Evolutionary conservation across 768 basidiomycete genomes (phyloP), one percentile per base, ranked within the genome.

Genomic region (Tricholoma flavovirens): DNA sequence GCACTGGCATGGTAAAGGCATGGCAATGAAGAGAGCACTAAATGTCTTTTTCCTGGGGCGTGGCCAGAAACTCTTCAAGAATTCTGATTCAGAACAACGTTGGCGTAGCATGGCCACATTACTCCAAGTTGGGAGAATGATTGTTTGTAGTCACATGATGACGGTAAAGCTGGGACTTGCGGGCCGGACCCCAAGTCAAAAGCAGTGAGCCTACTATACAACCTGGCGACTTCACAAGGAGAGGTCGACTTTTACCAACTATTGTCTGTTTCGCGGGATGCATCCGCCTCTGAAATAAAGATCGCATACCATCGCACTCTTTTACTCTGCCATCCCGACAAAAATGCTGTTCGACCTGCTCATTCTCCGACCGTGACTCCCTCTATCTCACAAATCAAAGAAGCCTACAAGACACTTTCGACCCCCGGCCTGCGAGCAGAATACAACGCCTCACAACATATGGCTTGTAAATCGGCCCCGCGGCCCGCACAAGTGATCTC

Each of bases 401-500:
- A 85, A 49, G 90, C 91, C 0, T 90, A 87, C 63, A 63, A 60
- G 35, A 83, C 80, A 0, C 80, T 93, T 2, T 81, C 82, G 10
- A 72, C 81, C 8, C 69, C 75, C 0, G 62, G 70, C 15, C 70
- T 73, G 9, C 81, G 89, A 1, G 67, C 71, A 15, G 65, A 68
- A 54, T 85, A 89, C 60, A 85, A 92, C 55, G 35, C 56, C 0
- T 55, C 56, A 11, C 59, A 59, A n/a, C 59, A 56, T 22, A 45
- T 15, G 2, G 54, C 53, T 17, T 30, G n/a, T 14, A 19, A 58
- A 14, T 51, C 60, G 3, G 75, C 72, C 2, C 83, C 85, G 7
- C 75, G 91, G 51, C 89, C 91, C 4, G 89, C 91, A 0, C 85
- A 91, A 58, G 71, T 90, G 15, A 71, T 93, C 35, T 93, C 91